Conservation (phyloP, 2,329 filamentous ascomycete genomes). For the Teratosphaeria destructans region DNA sequence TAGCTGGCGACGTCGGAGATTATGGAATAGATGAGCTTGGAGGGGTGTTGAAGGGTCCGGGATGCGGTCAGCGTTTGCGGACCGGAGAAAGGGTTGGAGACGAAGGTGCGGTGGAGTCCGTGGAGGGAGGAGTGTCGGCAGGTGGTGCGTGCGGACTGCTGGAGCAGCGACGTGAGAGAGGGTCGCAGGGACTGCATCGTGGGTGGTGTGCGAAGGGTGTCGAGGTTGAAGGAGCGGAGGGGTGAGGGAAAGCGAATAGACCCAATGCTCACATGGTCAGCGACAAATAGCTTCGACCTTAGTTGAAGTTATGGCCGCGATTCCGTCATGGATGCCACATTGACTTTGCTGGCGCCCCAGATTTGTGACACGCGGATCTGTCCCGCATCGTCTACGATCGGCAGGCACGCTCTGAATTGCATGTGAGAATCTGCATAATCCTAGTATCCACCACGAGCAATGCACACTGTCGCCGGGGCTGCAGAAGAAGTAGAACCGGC, state of each 20-base stretch:
- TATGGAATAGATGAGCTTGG: constrained; percentile 63
- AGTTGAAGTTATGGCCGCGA: neutral
- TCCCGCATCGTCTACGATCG: neutral
- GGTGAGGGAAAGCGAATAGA: neutral
- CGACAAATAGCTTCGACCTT: neutral
- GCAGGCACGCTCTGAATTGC: neutral
- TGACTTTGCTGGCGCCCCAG: neutral
- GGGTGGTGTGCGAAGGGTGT: constrained; percentile 1
- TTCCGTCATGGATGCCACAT: neutral
- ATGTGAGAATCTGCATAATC: neutral
- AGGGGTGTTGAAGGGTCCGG: constrained; percentile 66
- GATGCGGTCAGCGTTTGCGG: constrained; percentile 61
- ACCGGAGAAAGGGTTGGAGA: constrained; percentile 36
- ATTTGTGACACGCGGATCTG: neutral
- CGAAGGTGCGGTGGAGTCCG: constrained; percentile 31
- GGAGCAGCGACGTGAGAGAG: constrained; percentile 12
- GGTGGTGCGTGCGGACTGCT: constrained; percentile 6
- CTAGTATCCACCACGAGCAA: neutral
- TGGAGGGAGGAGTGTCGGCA: constrained; percentile 7
- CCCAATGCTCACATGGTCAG: neutral
- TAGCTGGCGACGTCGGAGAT: constrained; percentile 86
- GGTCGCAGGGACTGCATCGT: constrained; percentile 20
- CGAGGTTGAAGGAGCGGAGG: neutral
- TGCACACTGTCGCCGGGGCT: neutral
- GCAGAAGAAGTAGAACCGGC: neutral